phyloP scores from a whole-genome alignment of 306 rosid genomes.

The Rosa persica region DNA sequence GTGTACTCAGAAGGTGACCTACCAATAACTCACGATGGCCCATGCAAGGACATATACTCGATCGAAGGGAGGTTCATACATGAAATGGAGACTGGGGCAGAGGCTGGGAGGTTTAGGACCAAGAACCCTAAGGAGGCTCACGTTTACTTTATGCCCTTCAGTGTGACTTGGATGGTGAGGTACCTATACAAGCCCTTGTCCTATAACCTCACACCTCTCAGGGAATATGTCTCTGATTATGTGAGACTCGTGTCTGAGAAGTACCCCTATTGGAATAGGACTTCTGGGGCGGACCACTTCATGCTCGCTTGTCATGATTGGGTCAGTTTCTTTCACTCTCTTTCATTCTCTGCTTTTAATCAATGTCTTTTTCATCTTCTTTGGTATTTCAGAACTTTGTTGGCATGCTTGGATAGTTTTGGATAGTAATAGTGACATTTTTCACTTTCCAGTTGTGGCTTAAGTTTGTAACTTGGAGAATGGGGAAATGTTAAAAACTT shows the following conservation, averaged over 20 bases:
- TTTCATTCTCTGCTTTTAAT: background rate
- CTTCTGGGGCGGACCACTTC: conserved; percentile 93
- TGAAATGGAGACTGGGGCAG: conserved; percentile 61
- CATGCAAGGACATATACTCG: conserved; percentile 83
- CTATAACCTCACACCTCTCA: conserved; percentile 43
- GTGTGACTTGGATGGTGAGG: conserved; percentile 91
- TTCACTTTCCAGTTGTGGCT: background rate
- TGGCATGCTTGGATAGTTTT: conserved; percentile 21
- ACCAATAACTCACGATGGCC: conserved; percentile 74
- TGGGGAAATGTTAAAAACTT: background rate
- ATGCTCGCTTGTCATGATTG: conserved; percentile 92
- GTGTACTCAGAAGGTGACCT: conserved; percentile 75
- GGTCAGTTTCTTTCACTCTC: conserved; percentile 44
- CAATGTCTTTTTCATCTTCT: conserved; percentile 3
- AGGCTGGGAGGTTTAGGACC: conserved; percentile 47
- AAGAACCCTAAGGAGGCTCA: conserved; percentile 57
- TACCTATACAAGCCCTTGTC: conserved; percentile 54
- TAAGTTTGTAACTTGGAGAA: background rate
- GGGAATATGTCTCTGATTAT: conserved; percentile 63
- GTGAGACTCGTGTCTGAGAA: conserved; percentile 52
- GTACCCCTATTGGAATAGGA: conserved; percentile 78
- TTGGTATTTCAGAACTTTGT: conserved; percentile 22
- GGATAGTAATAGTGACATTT: background rate
- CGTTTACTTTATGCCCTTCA: conserved; percentile 74
- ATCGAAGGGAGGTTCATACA: conserved; percentile 83